Conservation (phyloP, 805 yeast species). For the Saturnispora saitoi region DNA sequence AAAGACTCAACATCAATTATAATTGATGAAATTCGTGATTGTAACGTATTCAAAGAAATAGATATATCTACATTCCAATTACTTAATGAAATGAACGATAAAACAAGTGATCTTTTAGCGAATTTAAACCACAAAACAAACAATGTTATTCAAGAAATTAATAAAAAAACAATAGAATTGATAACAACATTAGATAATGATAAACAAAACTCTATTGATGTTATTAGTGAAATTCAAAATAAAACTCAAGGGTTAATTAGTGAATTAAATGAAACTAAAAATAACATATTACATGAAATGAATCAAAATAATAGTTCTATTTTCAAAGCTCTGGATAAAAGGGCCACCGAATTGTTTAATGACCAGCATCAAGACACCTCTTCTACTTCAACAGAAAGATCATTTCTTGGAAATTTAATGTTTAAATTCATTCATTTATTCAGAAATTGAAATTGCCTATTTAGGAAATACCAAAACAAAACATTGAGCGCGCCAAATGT, state of each 20-base stretch:
- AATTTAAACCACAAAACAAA: constrained; percentile 6
- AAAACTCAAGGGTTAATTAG: not conserved
- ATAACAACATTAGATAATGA: not conserved
- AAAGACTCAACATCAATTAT: constrained; percentile 11
- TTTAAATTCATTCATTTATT: not conserved
- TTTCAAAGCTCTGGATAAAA: not conserved
- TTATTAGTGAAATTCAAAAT: not conserved
- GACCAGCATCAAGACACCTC: not conserved
- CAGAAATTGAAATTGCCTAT: not conserved
- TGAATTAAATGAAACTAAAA: constrained; percentile 1
- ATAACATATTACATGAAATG: not conserved
- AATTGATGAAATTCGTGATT: constrained; percentile 15
- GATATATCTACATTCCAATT: constrained; percentile 18
- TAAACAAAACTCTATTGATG: not conserved
- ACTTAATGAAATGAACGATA: constrained; percentile 19
- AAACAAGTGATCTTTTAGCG: constrained; percentile 9
- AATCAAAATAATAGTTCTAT: not conserved
- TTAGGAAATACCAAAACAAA: not conserved
- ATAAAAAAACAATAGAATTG: constrained; percentile 5
- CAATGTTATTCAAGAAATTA: constrained; percentile 9
- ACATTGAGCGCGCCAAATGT: not conserved
- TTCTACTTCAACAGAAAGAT: not conserved
- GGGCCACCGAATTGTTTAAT: not conserved
- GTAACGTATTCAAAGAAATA: constrained; percentile 17
- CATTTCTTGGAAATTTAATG: not conserved